Evolutionary conservation across 805 yeast species (phyloP).

Genomic region (Lachancea quebecensis): DNA sequence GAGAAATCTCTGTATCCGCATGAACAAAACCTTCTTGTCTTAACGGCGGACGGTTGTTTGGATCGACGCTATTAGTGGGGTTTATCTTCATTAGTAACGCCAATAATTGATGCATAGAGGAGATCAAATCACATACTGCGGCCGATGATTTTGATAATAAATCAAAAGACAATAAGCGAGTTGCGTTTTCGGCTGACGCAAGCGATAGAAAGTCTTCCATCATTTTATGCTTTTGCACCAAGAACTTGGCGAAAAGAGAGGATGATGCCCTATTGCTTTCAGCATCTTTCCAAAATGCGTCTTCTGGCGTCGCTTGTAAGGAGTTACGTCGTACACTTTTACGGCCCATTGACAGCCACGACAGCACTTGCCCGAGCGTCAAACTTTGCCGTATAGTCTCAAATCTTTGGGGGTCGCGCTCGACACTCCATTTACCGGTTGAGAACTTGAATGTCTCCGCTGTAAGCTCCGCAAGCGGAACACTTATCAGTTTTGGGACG

Average conservation of each 20-base stretch:
- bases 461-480: slow-evolving; percentile 19
- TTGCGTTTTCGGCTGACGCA: slow-evolving; percentile 3
- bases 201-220: slow-evolving; percentile 15
- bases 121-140: slow-evolving; percentile 18
- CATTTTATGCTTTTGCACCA: slow-evolving; percentile 18
- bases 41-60: slow-evolving; percentile 5
- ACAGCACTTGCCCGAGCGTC: slow-evolving; percentile 22
- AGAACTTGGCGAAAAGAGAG: slow-evolving; percentile 14
- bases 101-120: slow-evolving; percentile 20
- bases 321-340: slow-evolving; percentile 10
- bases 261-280: neutral
- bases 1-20: neutral
- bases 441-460: slow-evolving; percentile 12
- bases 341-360: slow-evolving; percentile 21
- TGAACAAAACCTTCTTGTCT: neutral
- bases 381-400: slow-evolving; percentile 20
- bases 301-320: neutral
- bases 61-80: slow-evolving; percentile 28
- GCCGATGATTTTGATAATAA: slow-evolving; percentile 10
- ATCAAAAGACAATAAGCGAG: neutral
- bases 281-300: neutral
- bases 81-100: slow-evolving; percentile 23
- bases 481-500: slow-evolving; percentile 31
- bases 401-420: slow-evolving; percentile 18
- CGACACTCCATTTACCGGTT: slow-evolving; percentile 26